Conservation (phyloP, 2,329 filamentous ascomycete genomes). For the Aspergillus neoniger region DNA sequence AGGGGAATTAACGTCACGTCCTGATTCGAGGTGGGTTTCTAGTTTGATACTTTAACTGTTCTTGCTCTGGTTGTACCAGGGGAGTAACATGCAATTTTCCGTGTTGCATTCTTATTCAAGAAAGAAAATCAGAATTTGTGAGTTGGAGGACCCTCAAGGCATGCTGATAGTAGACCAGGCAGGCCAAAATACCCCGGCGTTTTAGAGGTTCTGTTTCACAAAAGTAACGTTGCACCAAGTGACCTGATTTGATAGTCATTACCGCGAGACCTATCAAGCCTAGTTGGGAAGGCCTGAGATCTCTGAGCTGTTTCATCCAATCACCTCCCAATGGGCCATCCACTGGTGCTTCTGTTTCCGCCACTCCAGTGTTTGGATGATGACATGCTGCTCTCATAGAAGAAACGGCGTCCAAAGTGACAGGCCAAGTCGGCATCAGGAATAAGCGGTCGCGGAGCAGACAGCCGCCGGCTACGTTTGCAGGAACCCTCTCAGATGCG, state of each 20-base stretch:
- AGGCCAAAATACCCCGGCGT: constrained; percentile 27
- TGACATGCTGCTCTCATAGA: constrained; percentile 1
- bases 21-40: constrained; percentile 12
- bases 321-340: constrained; percentile 10
- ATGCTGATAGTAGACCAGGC: constrained; percentile 25
- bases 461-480: constrained; percentile 36
- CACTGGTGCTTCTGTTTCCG: constrained; percentile 12
- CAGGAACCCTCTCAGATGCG: constrained; percentile 22
- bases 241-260: constrained; percentile 32
- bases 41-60: constrained; percentile 27
- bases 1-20: constrained; percentile 8
- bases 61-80: constrained; percentile 27
- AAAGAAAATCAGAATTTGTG: constrained; percentile 9
- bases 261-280: constrained; percentile 26
- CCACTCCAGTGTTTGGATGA: constrained; percentile 10
- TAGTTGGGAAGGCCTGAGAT: constrained; percentile 23
- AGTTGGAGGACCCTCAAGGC: constrained; percentile 18
- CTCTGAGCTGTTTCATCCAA: constrained; percentile 26
- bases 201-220: constrained; percentile 40
- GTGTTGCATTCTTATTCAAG: constrained; percentile 29
- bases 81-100: constrained; percentile 36
- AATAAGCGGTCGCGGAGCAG: constrained; percentile 19
- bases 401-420: constrained; percentile 5
- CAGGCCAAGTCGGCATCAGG: constrained; percentile 4
- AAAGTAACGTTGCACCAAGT: constrained; percentile 41